phyloP scores from a whole-genome alignment of 495 filamentous ascomycete genomes.

The Tuber microsphaerosporum region DNA sequence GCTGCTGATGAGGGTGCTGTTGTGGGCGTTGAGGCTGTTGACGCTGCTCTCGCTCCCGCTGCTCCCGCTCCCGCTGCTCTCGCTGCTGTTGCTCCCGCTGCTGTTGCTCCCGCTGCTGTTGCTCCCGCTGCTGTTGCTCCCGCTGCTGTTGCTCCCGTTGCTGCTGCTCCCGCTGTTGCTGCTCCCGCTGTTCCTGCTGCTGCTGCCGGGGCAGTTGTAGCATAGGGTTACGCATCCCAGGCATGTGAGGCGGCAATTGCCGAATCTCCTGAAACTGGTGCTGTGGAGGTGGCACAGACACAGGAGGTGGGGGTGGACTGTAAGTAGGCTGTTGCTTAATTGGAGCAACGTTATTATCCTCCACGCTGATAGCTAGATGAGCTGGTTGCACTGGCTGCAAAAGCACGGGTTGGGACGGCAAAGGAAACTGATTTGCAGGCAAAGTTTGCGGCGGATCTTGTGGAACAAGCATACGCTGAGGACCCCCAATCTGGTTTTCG shows the following conservation, averaged over 20 bases:
- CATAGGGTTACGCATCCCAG: neutral
- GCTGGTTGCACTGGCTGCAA: slow-evolving; percentile 5
- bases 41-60: neutral
- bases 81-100: slow-evolving; percentile 2
- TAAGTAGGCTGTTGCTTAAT: neutral
- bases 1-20: slow-evolving; percentile 8
- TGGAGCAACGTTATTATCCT: neutral
- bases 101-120: neutral
- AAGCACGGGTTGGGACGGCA: neutral
- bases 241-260: neutral
- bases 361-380: neutral
- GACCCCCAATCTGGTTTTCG: slow-evolving; percentile 14
- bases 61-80: neutral
- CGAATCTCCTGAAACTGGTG: neutral
- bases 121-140: neutral
- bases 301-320: neutral
- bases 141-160: neutral
- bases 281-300: neutral
- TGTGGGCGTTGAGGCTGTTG: slow-evolving; percentile 2
- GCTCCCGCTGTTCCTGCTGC: neutral
- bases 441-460: neutral
- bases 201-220: neutral
- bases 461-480: slow-evolving; percentile 26
- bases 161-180: neutral
- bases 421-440: neutral